Conservation (phyloP, 164 flowering plant species). For the Macadamia integrifolia region DNA sequence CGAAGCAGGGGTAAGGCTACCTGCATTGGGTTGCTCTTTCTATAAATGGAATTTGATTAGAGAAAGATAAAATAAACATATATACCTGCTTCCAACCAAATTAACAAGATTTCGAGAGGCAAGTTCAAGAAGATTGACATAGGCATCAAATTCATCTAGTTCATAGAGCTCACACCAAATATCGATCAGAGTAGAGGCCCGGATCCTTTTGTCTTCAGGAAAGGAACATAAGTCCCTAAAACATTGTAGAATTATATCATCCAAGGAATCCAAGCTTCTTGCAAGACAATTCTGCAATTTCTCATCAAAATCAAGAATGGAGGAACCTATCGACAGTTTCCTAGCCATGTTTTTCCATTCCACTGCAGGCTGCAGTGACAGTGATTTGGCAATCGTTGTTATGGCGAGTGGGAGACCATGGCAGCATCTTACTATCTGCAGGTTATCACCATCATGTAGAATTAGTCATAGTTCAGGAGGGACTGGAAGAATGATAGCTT, state of each 20-base stretch:
- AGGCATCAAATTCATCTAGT: background rate
- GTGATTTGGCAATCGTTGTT: slow-evolving; percentile 12
- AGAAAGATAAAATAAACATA: background rate
- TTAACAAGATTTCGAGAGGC: background rate
- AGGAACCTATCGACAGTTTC: slow-evolving; percentile 9
- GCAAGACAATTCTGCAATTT: background rate
- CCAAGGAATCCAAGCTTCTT: background rate
- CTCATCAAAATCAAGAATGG: background rate
- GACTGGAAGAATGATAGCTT: too few relatives aligned
- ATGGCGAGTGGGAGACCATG: background rate
- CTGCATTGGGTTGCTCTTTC: background rate
- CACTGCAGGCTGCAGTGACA: slow-evolving; percentile 19
- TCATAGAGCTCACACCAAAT: background rate
- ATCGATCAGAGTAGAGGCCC: background rate
- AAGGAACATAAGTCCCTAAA: slow-evolving; percentile 48
- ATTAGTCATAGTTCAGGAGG: background rate
- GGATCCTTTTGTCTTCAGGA: background rate
- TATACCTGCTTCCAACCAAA: background rate
- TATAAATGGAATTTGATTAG: background rate
- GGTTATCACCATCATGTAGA: background rate
- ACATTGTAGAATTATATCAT: background rate
- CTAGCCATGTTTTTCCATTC: slow-evolving; percentile 18
- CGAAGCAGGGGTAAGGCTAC: too few relatives aligned
- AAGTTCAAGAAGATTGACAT: background rate
- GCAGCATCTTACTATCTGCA: background rate